Evolutionary conservation across 805 yeast species (phyloP).

Genomic region (Monosporozyma siamensis): DNA sequence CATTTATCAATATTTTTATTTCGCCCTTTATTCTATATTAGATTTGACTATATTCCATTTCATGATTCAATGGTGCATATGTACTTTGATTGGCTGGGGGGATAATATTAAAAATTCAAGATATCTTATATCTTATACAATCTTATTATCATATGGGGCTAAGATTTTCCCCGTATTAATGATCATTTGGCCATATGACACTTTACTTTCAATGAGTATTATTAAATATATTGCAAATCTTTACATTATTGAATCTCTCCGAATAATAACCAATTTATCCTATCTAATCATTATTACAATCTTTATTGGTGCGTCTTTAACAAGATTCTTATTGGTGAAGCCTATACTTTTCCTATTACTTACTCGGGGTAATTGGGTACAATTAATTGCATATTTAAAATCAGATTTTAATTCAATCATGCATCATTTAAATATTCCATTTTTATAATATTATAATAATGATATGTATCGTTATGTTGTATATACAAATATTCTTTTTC

Average conservation of each 20-base stretch:
- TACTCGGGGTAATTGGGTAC: slow-evolving; percentile 7
- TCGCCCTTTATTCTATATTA: slow-evolving; percentile 42
- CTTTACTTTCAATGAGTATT: slow-evolving; percentile 50
- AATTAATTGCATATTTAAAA: not conserved
- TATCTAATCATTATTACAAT: slow-evolving; percentile 16
- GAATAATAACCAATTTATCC: slow-evolving; percentile 34
- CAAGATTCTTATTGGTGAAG: slow-evolving; percentile 16
- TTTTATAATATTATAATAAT: not conserved
- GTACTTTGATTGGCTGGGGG: slow-evolving; percentile 29
- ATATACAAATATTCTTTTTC: not conserved
- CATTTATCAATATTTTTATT: slow-evolving; percentile 45
- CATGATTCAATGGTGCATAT: slow-evolving; percentile 27
- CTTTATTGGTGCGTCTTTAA: slow-evolving; percentile 13
- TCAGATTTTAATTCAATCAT: slow-evolving; percentile 1
- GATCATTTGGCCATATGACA: slow-evolving; percentile 95
- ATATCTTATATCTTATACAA: slow-evolving; percentile 47
- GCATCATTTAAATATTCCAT: slow-evolving; percentile 1
- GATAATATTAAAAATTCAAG: slow-evolving; percentile 15
- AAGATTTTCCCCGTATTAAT: slow-evolving; percentile 83
- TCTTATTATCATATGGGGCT: slow-evolving; percentile 67
- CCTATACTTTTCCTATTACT: slow-evolving; percentile 16
- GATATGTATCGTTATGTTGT: too few species aligned
- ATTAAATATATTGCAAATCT: slow-evolving; percentile 53
- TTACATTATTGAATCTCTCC: slow-evolving; percentile 56
- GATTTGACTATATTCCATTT: slow-evolving; percentile 37